phyloP scores from a whole-genome alignment of 129 eudicot species.

The sunflower (Helianthus annuus) region DNA sequence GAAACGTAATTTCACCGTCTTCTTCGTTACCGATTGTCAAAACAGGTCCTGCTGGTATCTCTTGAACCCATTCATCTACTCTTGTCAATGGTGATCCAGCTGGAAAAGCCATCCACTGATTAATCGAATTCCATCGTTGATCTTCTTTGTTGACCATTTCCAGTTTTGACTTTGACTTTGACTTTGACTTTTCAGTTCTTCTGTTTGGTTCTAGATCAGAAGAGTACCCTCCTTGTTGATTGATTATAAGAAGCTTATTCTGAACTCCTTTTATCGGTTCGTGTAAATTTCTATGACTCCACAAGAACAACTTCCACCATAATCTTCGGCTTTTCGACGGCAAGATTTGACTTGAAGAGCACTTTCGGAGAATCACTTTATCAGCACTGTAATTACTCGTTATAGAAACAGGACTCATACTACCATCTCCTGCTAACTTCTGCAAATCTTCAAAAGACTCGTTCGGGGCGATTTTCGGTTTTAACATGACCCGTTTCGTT shows the following conservation, averaged over 20 bases:
- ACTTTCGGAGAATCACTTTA: conserved; percentile 74
- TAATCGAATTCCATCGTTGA: conserved; percentile 45
- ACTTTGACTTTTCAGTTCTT: conserved; percentile 39
- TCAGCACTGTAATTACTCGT: conserved; percentile 64
- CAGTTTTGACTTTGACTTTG: conserved; percentile 39
- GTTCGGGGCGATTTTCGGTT: conserved; percentile 32
- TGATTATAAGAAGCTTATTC: conserved; percentile 25
- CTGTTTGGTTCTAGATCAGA: conserved; percentile 69
- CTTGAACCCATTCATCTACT: conserved; percentile 82
- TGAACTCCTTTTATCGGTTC: conserved; percentile 36
- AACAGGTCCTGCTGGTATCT: conserved; percentile 39
- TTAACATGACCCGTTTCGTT: conserved; percentile 41
- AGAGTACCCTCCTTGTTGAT: conserved; percentile 83
- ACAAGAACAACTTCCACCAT: conserved; percentile 94
- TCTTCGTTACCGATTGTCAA: conserved; percentile 24
- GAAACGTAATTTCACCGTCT: conserved; percentile 37
- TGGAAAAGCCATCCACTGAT: conserved; percentile 85
- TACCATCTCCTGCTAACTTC: conserved; percentile 38
- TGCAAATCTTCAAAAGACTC: conserved; percentile 70
- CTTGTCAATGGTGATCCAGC: conserved; percentile 48
- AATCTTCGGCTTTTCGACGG: conserved; percentile 79
- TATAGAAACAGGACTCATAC: conserved; percentile 56
- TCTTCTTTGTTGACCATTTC: conserved; percentile 31
- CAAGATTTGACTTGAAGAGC: conserved; percentile 78
- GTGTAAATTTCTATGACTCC: conserved; percentile 87